A percentile compares a stretch with the other conserved stretches of the same genome.
Evolutionary conservation across 208 protist species (phyloP).

Genomic region (Wallacemonas sp.): DNA sequence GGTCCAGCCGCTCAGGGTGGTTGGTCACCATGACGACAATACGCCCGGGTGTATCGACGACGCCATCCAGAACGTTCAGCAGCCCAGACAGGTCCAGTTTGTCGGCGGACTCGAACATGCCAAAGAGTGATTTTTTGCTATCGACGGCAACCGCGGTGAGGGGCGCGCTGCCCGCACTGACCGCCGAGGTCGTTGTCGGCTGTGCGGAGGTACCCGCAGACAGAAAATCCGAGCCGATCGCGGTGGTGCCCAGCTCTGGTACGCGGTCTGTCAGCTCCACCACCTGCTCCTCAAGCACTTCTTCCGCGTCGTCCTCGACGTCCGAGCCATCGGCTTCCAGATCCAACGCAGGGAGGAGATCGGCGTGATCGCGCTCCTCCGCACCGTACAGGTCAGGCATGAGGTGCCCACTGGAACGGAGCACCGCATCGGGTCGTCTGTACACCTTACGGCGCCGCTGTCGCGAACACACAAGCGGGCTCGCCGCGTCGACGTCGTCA

Average conservation of each 20-base stretch:
- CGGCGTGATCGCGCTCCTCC: not conserved
- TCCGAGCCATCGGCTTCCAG: constrained; percentile 1
- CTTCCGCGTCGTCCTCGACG: constrained; percentile 16
- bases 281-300: constrained; percentile 20
- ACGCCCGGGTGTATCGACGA: constrained; percentile 83
- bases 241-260: constrained; percentile 1
- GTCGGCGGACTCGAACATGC: constrained; percentile 50
- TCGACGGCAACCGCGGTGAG: not conserved
- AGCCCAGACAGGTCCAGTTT: constrained; percentile 84
- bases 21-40: constrained; percentile 90
- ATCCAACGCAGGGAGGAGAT: too few relatives aligned
- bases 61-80: constrained; percentile 90
- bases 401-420: not conserved
- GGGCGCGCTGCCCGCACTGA: not conserved
- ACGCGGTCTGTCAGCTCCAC: constrained; percentile 18
- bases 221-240: not conserved
- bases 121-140: constrained; percentile 31
- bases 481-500: constrained; percentile 79
- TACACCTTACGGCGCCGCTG: constrained; percentile 33
- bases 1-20: constrained; percentile 84
- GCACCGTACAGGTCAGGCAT: not conserved
- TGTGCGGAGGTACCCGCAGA: not conserved
- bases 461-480: constrained; percentile 69
- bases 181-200: not conserved
- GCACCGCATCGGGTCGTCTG: constrained; percentile 9